Percentiles rank a stretch among this genome's conserved stretches.
Evolutionary conservation across 108 stramenopile species (phyloP).

Genomic region (Cyclotella sp.): DNA sequence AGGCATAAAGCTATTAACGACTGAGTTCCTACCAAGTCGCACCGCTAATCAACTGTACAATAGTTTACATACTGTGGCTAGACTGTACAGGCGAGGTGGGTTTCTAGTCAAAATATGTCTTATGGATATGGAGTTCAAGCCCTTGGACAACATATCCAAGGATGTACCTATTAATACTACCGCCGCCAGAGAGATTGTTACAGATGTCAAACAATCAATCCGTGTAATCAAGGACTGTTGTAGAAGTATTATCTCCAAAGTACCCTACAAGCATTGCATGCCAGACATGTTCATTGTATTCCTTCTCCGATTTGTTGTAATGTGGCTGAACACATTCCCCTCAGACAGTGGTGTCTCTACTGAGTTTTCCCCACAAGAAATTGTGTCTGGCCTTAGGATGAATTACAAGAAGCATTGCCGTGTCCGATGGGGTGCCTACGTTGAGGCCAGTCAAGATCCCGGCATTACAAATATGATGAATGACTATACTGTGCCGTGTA

Average conservation of each 20-base stretch:
- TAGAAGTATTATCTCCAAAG: neutral
- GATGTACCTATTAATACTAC: neutral
- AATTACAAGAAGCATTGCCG: neutral
- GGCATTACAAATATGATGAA: neutral
- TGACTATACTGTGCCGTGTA: neutral
- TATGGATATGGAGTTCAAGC: neutral
- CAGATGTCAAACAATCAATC: neutral
- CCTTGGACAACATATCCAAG: neutral
- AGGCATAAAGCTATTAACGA: neutral
- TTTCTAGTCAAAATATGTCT: neutral
- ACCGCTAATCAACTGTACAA: neutral
- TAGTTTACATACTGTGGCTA: neutral
- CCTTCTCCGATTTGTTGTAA: neutral
- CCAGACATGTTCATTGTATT: neutral
- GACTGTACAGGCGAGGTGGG: neutral
- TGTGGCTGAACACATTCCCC: neutral
- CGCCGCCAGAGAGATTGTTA: neutral
- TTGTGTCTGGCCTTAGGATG: neutral
- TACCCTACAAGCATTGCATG: neutral
- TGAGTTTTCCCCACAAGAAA: neutral
- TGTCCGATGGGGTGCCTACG: neutral
- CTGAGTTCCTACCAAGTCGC: neutral
- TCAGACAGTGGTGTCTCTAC: neutral
- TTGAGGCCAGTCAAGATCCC: neutral
- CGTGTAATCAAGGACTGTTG: neutral